Evolutionary conservation across 139 green algal genomes (phyloP), one percentile per base, ranked within the genome.

Genomic region (Chlamydomonas incerta): DNA sequence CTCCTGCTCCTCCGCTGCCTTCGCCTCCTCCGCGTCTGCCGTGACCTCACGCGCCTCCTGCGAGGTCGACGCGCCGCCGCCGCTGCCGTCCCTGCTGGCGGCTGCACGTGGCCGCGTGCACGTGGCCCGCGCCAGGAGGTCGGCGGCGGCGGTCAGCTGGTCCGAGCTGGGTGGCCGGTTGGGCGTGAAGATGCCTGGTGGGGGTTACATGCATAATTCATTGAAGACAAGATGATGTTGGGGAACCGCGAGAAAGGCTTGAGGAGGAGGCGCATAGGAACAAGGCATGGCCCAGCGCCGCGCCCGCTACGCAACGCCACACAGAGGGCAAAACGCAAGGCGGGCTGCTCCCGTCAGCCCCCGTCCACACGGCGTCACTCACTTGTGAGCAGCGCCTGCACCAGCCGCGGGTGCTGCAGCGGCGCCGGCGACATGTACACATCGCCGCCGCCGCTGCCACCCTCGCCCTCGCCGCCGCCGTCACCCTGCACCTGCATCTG

Each of bases 121-220:
- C 31, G 80, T 85, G 65, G 80, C 80, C 8, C 23, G 66, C 11
- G 80, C 80, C 31, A 85, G 52, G 13, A 85, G 80, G 28, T 67
- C 41, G 24, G 33, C 66, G 31, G 2, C 6, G 80, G 67, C 66
- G 14, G 41, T 20, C 31, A 70, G 66, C 15, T 77, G 66, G 23
- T 85, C 80, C 6, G 37, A 26, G 5, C 66, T 77, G 80, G 80
- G 66, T 11, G 66, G 66, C 1, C 47, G 63, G 67, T 20, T 37
- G 47, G 80, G 66, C 31, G 46, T 76, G 67, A 85, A 85, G 50
- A 85, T 68, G 80, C 50, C 80, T 85, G 80, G n/a, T n/a, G n/a
- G n/a, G n/a, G n/a, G n/a, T n/a, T n/a, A n/a, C n/a, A n/a, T n/a
- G n/a, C n/a, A n/a, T n/a, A n/a, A n/a, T n/a, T n/a, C n/a, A n/a